Conservation (phyloP, 345 rosid genomes). For the Salix koriyanagi region DNA sequence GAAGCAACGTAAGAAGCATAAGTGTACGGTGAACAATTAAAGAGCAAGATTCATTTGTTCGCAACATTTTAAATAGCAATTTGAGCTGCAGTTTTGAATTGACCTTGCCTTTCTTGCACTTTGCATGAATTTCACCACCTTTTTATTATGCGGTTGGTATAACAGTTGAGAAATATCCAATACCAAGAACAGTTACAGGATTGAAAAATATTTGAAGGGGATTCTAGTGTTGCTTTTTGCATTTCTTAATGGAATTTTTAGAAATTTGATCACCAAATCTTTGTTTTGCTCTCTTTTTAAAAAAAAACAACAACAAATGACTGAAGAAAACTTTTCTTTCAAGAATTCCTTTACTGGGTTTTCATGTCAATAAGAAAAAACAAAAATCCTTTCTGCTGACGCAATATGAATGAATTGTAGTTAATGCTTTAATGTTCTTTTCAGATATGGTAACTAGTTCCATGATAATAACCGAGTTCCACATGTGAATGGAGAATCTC, state of each 20-base stretch:
- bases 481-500: too few relatives aligned
- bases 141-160: not conserved
- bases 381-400: not conserved
- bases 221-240: not conserved
- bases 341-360: not conserved
- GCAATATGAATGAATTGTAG: not conserved
- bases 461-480: not conserved
- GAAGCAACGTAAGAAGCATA: not conserved
- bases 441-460: not conserved
- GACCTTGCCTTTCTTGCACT: not conserved
- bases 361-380: not conserved
- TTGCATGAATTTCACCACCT: not conserved
- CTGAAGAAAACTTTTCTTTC: not conserved
- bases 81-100: not conserved
- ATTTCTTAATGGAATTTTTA: not conserved
- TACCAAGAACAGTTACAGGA: not conserved
- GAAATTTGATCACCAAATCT: conserved; percentile 5
- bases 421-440: not conserved
- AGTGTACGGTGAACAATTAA: not conserved
- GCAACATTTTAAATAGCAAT: not conserved
- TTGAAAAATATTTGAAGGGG: not conserved
- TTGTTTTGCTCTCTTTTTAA: not conserved
- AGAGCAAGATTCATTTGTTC: not conserved
- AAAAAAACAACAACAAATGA: not conserved
- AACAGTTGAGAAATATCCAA: not conserved